Conservation (phyloP, 179 eudicot species). For the Gypsophila paniculata region DNA sequence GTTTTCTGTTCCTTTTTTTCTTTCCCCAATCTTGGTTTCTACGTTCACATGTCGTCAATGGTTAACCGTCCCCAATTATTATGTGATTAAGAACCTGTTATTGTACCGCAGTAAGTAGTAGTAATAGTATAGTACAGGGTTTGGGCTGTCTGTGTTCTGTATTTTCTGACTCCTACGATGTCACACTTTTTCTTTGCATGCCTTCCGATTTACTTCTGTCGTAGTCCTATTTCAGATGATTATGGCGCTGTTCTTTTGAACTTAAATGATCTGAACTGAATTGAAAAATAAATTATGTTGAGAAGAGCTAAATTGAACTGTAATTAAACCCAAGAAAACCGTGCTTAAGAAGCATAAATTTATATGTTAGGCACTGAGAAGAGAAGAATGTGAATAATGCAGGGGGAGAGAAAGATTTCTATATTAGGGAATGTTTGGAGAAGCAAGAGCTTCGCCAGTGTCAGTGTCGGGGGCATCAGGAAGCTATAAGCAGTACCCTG, state of each 20-base stretch:
- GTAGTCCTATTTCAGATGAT: neutral
- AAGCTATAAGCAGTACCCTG: slow-evolving; percentile 19
- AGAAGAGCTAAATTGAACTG: no score
- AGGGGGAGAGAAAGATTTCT: neutral
- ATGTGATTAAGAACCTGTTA: no score
- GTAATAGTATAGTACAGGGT: neutral
- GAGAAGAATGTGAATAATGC: neutral
- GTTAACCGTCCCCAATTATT: neutral
- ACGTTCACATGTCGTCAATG: no score
- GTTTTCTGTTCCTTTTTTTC: no score
- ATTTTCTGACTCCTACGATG: neutral
- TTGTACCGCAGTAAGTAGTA: no score
- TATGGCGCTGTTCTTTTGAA: neutral
- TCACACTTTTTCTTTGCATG: neutral
- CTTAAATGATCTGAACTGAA: no score
- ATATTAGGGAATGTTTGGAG: slow-evolving; percentile 29
- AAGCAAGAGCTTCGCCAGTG: slow-evolving; percentile 19
- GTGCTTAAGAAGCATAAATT: neutral
- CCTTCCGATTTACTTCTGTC: neutral
- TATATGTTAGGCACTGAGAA: neutral
- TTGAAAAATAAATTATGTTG: no score
- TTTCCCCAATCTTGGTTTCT: no score
- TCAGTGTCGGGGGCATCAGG: slow-evolving; percentile 19
- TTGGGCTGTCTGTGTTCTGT: no score
- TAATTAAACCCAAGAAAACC: no score